Base-by-base conservation (phyloP, 192 early-diverging fungal species). In the Rhizophagus sp. region DNA sequence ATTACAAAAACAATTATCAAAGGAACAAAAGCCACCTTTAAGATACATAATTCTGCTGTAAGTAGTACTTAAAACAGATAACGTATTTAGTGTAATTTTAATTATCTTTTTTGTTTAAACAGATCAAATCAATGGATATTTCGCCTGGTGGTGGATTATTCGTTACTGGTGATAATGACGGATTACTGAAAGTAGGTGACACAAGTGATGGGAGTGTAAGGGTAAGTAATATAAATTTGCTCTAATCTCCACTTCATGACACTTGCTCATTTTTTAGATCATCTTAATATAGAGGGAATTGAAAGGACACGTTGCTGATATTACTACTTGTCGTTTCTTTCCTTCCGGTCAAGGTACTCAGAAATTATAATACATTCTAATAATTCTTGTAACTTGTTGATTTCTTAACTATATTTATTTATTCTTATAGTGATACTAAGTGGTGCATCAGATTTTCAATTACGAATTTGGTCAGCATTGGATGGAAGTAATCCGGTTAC, bases 401-500 rank as follows among this genome's bases (percentile, higher is more conserved):
- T 39, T 10, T 4, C 9, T 3, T 61, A 62, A 11, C 62, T n/a
- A 72, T 41, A 22, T 4, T 62, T 66, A 25, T 25, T 36, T 52
- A 25, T 30, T 27, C 27, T 57, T 2, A 30, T 75, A 85, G 93
- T 94, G 1, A 83, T 92, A 9, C 85, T 95, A 12, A 92, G 89
- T 69, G 94, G 91, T 5, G 89, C 87, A 15, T 85, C 88, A 17
- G 94, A 95, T 76, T 88, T 92, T 81, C 87, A 88, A 50, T 80
- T 93, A 9, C 89, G 89, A 49, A 84, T 95, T 74, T 95, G 94
- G 94, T 93, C 93, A 27, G 93, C 87, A 30, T 76, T 89, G 41
- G 92, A 95, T 79, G 94, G 94, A 66, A 85, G 85, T 39, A 93
- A 92, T 74, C 94, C 94, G 12, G 91, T 91, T 4, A 93, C 92